Percentiles rank a stretch among this genome's conserved stretches.
phyloP scores from a whole-genome alignment of 108 stramenopile species.

The Nitzschia putrida region DNA sequence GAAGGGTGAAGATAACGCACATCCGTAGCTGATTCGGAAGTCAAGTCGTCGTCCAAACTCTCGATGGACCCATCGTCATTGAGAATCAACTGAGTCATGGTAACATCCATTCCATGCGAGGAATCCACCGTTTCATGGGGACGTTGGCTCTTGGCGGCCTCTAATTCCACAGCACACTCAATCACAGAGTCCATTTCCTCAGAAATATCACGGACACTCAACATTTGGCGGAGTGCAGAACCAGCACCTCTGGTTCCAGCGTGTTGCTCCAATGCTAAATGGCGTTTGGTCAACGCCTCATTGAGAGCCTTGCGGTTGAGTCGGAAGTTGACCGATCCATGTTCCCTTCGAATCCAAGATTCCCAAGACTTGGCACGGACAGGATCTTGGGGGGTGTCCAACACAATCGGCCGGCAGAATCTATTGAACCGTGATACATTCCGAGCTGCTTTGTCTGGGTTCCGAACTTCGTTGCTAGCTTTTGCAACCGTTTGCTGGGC shows the following conservation, averaged over 20 bases:
- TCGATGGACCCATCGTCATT: constrained; percentile 37
- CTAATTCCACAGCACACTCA: constrained; percentile 82
- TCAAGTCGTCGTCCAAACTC: constrained; percentile 17
- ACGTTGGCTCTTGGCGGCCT: constrained; percentile 74
- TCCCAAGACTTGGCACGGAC: constrained; percentile 80
- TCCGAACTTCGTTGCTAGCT: constrained; percentile 57
- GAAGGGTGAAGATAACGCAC: constrained; percentile 73
- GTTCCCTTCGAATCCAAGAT: constrained; percentile 74
- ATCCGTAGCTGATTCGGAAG: background rate
- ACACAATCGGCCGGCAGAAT: constrained; percentile 62
- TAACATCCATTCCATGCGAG: constrained; percentile 49
- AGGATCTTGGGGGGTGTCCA: constrained; percentile 76
- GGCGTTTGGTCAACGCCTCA: constrained; percentile 47
- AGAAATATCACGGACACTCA: constrained; percentile 73
- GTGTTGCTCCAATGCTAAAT: constrained; percentile 55
- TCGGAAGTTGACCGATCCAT: constrained; percentile 71
- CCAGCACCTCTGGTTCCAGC: constrained; percentile 73
- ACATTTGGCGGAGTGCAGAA: constrained; percentile 73
- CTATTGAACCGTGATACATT: constrained; percentile 68
- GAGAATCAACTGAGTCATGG: constrained; percentile 56
- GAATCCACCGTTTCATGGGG: constrained; percentile 64
- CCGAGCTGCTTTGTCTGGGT: constrained; percentile 50
- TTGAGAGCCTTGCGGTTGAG: constrained; percentile 68
- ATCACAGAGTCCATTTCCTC: constrained; percentile 74
- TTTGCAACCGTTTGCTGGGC: constrained; percentile 72